These are phyloP conservation scores for Penstemon davidsonii DNA, from an alignment of 257 asterid species.

Conservation along the genomic window DNA sequence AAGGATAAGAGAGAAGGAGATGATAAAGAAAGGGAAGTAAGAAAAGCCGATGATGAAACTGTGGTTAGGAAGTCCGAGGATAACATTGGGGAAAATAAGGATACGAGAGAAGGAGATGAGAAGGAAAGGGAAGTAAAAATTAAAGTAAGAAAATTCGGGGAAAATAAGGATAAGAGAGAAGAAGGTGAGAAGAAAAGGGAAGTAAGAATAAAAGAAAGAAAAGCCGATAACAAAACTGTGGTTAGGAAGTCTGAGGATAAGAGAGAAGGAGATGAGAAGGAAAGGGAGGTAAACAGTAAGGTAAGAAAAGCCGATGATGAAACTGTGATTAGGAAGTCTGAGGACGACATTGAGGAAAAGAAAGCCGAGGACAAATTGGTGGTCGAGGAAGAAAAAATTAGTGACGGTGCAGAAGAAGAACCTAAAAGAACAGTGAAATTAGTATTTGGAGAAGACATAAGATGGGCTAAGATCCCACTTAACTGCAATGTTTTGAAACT, in stretches of 20 bases:
- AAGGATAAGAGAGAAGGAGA: constrained; percentile 1
- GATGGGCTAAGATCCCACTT: constrained; percentile 75
- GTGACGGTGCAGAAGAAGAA: constrained; percentile 41
- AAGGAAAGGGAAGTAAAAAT: too few relatives aligned
- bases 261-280: constrained; percentile 10
- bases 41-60: neutral
- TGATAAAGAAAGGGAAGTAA: neutral
- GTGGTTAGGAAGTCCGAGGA: constrained; percentile 22
- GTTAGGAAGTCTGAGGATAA: constrained; percentile 32
- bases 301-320: neutral
- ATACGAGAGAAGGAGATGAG: too few relatives aligned
- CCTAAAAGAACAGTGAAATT: constrained; percentile 55
- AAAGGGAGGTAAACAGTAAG: constrained; percentile 13
- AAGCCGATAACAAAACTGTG: constrained; percentile 2
- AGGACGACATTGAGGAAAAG: constrained; percentile 35
- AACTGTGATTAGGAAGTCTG: constrained; percentile 22
- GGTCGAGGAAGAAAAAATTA: constrained; percentile 63
- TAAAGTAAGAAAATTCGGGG: too few relatives aligned
- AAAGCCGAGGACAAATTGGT: constrained; percentile 43
- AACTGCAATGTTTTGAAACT: constrained; percentile 57
- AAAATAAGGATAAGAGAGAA: too few relatives aligned
- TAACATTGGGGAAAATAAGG: too few relatives aligned
- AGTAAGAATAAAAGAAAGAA: too few relatives aligned
- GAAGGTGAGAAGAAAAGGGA: too few relatives aligned
- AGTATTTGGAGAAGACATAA: constrained; percentile 82